Evolutionary conservation across 2,329 filamentous ascomycete genomes (phyloP).

Genomic region (Sordariomycetes sp.): DNA sequence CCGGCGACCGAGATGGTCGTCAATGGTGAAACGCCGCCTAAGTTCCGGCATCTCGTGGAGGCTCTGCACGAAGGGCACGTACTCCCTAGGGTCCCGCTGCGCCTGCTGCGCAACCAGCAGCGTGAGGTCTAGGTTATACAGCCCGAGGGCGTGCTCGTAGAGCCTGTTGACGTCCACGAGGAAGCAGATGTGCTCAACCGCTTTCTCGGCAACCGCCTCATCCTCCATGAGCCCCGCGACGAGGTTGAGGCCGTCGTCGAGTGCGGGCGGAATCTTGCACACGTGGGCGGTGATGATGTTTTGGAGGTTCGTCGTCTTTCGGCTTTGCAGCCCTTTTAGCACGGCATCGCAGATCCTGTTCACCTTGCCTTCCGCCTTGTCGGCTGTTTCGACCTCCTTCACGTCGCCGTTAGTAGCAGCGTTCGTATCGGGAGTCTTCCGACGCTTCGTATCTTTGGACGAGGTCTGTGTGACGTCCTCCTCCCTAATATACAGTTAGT

Average conservation of each 20-base stretch:
- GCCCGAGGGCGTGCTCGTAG: slow-evolving; percentile 77
- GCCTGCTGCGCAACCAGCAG: slow-evolving; percentile 89
- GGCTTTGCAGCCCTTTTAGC: slow-evolving; percentile 49
- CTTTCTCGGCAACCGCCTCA: slow-evolving; percentile 65
- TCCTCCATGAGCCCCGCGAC: slow-evolving; percentile 62
- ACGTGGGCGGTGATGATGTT: slow-evolving; percentile 92
- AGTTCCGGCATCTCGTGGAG: slow-evolving; percentile 61
- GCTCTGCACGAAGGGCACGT: slow-evolving; percentile 84
- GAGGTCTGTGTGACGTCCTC: slow-evolving; percentile 91
- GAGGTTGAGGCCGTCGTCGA: slow-evolving; percentile 70
- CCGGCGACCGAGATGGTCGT: slow-evolving; percentile 70
- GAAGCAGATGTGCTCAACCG: slow-evolving; percentile 95
- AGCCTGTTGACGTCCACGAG: slow-evolving; percentile 84
- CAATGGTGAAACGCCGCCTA: slow-evolving; percentile 70
- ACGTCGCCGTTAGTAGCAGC: neutral
- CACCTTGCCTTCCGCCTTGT: slow-evolving; percentile 44
- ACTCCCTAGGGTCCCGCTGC: slow-evolving; percentile 89
- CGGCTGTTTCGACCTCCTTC: neutral
- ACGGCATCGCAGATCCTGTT: slow-evolving; percentile 84
- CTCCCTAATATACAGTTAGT: slow-evolving; percentile 37
- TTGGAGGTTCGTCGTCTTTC: slow-evolving; percentile 57
- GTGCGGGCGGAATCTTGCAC: slow-evolving; percentile 81
- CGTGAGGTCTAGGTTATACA: slow-evolving; percentile 85
- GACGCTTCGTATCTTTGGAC: slow-evolving; percentile 70
- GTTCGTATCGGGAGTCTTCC: slow-evolving; percentile 10